phyloP scores from a whole-genome alignment of 441 rosid species.

The Daphne laureola region DNA sequence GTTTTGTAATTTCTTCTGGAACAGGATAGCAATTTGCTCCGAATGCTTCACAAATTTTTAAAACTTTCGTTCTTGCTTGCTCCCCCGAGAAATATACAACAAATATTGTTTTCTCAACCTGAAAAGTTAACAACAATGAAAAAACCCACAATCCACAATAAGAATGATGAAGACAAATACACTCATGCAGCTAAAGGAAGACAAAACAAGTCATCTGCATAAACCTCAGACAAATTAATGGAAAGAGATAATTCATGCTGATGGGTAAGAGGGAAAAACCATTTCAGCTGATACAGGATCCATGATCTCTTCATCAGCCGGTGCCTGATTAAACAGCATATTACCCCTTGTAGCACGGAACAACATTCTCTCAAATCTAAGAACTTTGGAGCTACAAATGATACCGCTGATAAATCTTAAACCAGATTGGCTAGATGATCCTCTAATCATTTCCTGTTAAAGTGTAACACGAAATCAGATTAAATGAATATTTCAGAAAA shows the following conservation, averaged over 20 bases:
- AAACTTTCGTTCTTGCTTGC: constrained; percentile 79
- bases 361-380: constrained; percentile 87
- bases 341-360: constrained; percentile 98
- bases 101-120: constrained; percentile 86
- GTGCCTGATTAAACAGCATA: constrained; percentile 91
- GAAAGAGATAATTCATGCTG: constrained; percentile 8
- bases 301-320: constrained; percentile 84
- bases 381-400: constrained; percentile 63
- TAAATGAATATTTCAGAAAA: constrained; percentile 14
- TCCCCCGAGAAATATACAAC: constrained; percentile 95
- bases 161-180: constrained; percentile 8
- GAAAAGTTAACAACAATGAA: constrained; percentile 19
- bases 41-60: constrained; percentile 94
- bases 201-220: too few species aligned
- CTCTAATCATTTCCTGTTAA: constrained; percentile 60
- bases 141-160: constrained; percentile 1
- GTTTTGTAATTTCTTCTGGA: constrained; percentile 80
- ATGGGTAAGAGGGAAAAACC: constrained; percentile 35
- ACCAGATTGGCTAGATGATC: constrained; percentile 64
- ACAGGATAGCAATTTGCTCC: constrained; percentile 94
- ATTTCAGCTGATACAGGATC: constrained; percentile 82
- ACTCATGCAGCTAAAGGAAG: neutral
- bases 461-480: constrained; percentile 15
- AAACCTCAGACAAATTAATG: neutral
- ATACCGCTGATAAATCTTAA: constrained; percentile 91